Base-by-base conservation (phyloP, 1,139 yeast species). In the Pichia sp. region DNA sequence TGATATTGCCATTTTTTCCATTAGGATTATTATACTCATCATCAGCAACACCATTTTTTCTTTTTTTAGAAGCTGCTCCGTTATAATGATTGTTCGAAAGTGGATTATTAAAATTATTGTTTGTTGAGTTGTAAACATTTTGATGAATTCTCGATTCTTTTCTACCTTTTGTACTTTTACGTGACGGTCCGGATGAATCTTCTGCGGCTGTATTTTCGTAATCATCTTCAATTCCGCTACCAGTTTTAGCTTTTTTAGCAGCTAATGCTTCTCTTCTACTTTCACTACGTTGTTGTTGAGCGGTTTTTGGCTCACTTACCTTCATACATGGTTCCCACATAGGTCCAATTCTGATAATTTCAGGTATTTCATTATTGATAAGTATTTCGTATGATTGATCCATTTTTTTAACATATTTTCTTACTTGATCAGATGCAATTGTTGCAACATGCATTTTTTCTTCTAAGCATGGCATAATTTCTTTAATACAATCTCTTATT, bases 361-460 rank as follows among this genome's bases (percentile, higher is more conserved):
- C 83, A 73, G 98, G 76, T 70, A 86, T 75, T 79, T 95, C 89
- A 63, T 85, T 82, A 63, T 83, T 80, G 51, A 80, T 73, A 39
- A 91, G 78, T 43, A 89, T 77, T 51, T 84, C 81, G 70, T 81
- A 91, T 65, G 89, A 96, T 59, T 85, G 81, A 65, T 91, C 87
- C 58, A 93, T 77, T 47, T 97, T 74, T 50, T 74, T 76, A 59
- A 88, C 73, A 63, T 89, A 88, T 58, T 84, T 81, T 43, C 76
- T 73, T 49, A 90, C 77, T 27, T 85, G 78, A 62, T 91, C 98
- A 33, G 88, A 79, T 30, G 97, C 96, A 41, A 89, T 86, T 2
- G 93, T 84, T 3, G 98, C 95, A 41, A 93, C 97, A 66, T 93
- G 97, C 95, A 93, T 90, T 70, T 93, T 93, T 67, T 93, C 98